A percentile compares a stretch with the other conserved stretches of the same genome.
phyloP scores from a whole-genome alignment of 164 flowering plant species.

The Warburgia ugandensis region DNA sequence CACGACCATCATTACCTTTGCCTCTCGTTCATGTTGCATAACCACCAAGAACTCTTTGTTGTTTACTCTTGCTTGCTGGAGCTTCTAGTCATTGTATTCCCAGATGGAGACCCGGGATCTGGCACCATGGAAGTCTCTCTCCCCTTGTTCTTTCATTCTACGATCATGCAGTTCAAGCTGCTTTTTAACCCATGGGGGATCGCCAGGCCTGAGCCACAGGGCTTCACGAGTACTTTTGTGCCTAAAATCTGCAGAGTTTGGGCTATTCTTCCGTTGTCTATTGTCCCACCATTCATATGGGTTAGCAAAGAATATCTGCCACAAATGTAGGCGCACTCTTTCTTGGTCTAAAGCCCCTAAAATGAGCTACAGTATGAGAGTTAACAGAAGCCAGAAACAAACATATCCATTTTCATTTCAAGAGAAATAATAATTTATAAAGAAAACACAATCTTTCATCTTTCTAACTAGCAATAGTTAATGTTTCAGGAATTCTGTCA shows the following conservation, averaged over 20 bases:
- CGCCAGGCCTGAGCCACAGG: conserved; percentile 46
- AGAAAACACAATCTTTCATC: too few relatives aligned
- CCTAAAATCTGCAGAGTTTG: conserved; percentile 55
- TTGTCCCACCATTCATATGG: conserved; percentile 80
- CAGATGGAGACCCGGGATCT: conserved; percentile 22
- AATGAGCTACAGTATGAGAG: background rate
- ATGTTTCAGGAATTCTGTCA: too few relatives aligned
- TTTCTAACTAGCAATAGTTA: too few relatives aligned
- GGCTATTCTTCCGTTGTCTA: conserved; percentile 34
- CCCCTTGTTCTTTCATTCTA: conserved; percentile 21
- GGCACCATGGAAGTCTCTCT: conserved; percentile 1
- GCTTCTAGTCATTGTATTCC: conserved; percentile 13
- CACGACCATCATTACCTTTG: too few relatives aligned
- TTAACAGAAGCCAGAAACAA: background rate
- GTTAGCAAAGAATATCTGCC: conserved; percentile 66
- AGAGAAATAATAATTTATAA: too few relatives aligned
- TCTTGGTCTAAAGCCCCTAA: conserved; percentile 18
- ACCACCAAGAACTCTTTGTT: too few relatives aligned
- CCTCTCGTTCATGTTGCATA: too few relatives aligned
- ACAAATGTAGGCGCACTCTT: conserved; percentile 34
- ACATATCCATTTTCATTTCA: background rate
- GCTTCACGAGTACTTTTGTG: conserved; percentile 69
- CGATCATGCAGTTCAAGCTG: conserved; percentile 56
- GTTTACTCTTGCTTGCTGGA: too few relatives aligned
- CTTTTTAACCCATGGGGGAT: conserved; percentile 70